Evolutionary conservation across 2,329 filamentous ascomycete genomes (phyloP).

Genomic region (Lachnellula arida): DNA sequence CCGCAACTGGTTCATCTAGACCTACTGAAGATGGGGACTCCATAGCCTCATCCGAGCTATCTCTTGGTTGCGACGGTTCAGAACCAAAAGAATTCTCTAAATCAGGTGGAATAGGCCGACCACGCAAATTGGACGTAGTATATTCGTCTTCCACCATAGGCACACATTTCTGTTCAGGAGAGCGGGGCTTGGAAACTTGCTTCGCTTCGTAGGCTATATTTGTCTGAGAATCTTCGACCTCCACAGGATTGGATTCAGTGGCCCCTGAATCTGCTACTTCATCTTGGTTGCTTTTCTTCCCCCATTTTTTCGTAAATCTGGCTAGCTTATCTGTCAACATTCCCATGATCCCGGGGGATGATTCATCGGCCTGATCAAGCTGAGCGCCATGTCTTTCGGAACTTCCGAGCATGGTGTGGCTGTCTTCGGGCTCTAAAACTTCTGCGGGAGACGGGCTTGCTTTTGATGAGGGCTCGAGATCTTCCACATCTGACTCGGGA

Average conservation of each 20-base stretch:
- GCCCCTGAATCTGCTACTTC: neutral
- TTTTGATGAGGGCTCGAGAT: neutral
- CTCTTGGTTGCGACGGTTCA: neutral
- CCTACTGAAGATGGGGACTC: neutral
- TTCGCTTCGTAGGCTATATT: neutral
- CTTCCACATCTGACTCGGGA: neutral
- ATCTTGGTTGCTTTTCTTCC: neutral
- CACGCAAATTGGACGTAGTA: neutral
- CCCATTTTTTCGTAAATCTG: neutral
- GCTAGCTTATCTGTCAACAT: neutral
- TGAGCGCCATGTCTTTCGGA: neutral
- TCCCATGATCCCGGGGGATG: neutral
- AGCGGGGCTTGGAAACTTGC: neutral
- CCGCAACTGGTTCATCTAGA: neutral
- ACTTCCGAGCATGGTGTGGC: neutral
- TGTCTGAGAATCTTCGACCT: slow-evolving; percentile 8
- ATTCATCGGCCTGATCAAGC: neutral
- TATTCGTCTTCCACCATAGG: neutral
- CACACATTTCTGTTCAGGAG: neutral
- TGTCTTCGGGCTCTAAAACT: neutral
- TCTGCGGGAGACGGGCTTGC: neutral
- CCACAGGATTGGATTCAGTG: neutral
- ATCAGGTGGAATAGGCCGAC: neutral
- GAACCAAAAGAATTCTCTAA: neutral
- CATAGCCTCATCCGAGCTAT: too few relatives aligned